These are phyloP conservation scores for Talaromyces islandicus DNA, from an alignment of 2,329 filamentous ascomycete species.

Conservation along the genomic window DNA sequence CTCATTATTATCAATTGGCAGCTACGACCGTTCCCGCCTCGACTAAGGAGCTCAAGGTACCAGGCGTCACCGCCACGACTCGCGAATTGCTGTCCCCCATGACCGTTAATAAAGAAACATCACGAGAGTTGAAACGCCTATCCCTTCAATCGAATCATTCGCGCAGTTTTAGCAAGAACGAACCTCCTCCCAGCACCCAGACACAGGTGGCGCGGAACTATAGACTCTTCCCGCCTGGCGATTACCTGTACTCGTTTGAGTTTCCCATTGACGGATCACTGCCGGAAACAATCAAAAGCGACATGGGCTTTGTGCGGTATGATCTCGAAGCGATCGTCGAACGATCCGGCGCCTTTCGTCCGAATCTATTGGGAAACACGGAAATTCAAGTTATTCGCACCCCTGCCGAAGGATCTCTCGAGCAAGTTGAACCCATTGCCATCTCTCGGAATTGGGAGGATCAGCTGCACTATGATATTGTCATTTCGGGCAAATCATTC, in stretches of 20 bases:
- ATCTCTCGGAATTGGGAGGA: conserved; percentile 94
- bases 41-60: conserved; percentile 20
- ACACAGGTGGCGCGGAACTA: conserved; percentile 71
- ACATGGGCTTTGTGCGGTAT: conserved; percentile 81
- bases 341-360: conserved; percentile 81
- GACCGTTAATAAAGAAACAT: conserved; percentile 37
- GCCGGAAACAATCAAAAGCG: conserved; percentile 79
- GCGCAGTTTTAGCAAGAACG: conserved; percentile 77
- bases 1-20: conserved; percentile 56
- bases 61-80: conserved; percentile 23
- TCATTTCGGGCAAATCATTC: conserved; percentile 93
- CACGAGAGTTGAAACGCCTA: conserved; percentile 56
- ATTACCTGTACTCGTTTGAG: conserved; percentile 73
- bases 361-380: conserved; percentile 74
- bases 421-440: conserved; percentile 88
- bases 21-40: conserved; percentile 23
- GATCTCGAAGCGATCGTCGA: conserved; percentile 80
- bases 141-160: conserved; percentile 77
- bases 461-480: conserved; percentile 89
- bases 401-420: conserved; percentile 79
- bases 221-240: conserved; percentile 73
- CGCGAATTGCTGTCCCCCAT: conserved; percentile 32
- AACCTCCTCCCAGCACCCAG: conserved; percentile 51
- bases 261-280: conserved; percentile 71
- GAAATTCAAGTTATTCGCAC: conserved; percentile 80